phyloP scores from a whole-genome alignment of 352 stramenopile genomes.

The Aphanomyces stellatus region DNA sequence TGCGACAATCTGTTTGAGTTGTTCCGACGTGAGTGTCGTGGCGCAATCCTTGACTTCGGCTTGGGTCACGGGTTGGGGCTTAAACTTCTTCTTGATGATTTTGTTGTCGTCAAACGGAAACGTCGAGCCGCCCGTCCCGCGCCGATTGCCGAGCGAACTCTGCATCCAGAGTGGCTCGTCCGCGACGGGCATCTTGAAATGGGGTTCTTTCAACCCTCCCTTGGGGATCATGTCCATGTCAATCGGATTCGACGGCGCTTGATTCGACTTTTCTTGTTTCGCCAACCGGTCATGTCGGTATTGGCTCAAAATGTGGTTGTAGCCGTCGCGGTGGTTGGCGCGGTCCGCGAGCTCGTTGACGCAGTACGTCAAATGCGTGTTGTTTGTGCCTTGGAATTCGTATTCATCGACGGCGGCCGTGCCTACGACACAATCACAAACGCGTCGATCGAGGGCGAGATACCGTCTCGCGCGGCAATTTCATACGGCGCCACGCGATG shows the following conservation, averaged over 20 bases:
- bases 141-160: conserved; percentile 18
- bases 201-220: conserved; percentile 35
- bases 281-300: conserved; percentile 34
- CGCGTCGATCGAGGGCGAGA: not conserved
- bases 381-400: conserved; percentile 77
- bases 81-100: conserved; percentile 91
- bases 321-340: conserved; percentile 52
- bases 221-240: conserved; percentile 36
- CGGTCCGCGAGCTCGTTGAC: conserved; percentile 69
- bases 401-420: conserved; percentile 69
- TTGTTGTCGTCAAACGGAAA: conserved; percentile 79
- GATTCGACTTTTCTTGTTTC: conserved; percentile 40
- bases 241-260: conserved; percentile 25
- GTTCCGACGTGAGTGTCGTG: conserved; percentile 50
- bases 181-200: conserved; percentile 33
- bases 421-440: conserved; percentile 29
- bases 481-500: conserved; percentile 58
- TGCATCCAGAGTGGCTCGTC: conserved; percentile 64
- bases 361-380: conserved; percentile 78
- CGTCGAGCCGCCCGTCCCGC: conserved; percentile 23
- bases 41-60: conserved; percentile 85
- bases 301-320: conserved; percentile 55
- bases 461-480: conserved; percentile 29
- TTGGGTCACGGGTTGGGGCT: conserved; percentile 74
- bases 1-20: conserved; percentile 55